Conservation (phyloP, 176 grass and related monocot genomes). For the Cocos nucifera region DNA sequence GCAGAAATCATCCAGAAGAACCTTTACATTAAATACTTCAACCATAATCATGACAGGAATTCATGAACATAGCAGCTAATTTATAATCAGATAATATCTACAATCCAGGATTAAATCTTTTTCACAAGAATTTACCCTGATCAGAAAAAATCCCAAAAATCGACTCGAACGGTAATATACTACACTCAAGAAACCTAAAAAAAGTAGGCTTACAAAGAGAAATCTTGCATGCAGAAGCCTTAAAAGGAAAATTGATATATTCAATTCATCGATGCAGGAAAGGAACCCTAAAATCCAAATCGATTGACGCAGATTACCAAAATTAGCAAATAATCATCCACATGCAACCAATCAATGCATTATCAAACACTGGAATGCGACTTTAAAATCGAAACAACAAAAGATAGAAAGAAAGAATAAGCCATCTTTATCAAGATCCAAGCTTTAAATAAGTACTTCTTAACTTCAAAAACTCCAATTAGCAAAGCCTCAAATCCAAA, state of each 20-base stretch:
- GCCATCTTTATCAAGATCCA: conserved; percentile 7
- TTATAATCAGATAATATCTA: too few species aligned
- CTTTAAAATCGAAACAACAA: neutral
- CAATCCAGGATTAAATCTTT: too few species aligned
- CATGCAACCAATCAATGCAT: neutral
- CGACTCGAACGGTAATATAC: neutral
- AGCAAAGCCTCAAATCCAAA: neutral
- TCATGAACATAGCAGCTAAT: too few species aligned
- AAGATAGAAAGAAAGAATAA: conserved; percentile 1
- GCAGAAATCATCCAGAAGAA: too few species aligned
- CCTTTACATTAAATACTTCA: too few species aligned
- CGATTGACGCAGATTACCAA: too few species aligned
- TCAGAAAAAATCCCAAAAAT: neutral
- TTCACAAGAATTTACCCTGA: neutral
- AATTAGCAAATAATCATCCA: neutral
- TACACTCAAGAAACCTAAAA: neutral
- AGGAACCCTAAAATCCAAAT: neutral
- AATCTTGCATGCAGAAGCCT: conserved; percentile 6
- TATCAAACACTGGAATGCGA: neutral
- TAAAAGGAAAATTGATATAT: conserved; percentile 1
- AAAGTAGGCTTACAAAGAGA: neutral
- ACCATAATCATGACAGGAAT: too few species aligned
- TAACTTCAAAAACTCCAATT: neutral
- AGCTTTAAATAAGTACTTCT: neutral
- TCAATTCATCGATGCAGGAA: neutral